Percentiles rank a stretch among this genome's conserved stretches.
phyloP scores from a whole-genome alignment of 2,329 filamentous ascomycete species.

The Paramyrothecium sp. region DNA sequence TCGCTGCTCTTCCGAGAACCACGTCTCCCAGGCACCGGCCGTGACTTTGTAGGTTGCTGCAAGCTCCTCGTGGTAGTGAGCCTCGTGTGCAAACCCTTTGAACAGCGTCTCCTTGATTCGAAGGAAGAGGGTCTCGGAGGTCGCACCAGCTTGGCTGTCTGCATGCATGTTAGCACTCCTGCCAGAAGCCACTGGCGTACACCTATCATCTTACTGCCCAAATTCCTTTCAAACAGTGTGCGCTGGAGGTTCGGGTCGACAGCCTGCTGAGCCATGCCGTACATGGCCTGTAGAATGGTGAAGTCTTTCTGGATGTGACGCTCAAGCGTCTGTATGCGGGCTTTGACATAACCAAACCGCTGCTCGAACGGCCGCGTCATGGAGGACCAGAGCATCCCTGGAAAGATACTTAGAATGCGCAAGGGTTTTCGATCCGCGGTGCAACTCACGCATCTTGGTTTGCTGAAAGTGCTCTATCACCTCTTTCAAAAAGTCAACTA shows the following conservation, averaged over 20 bases:
- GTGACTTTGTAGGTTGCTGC: not conserved
- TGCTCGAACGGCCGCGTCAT: not conserved
- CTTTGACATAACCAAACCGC: not conserved
- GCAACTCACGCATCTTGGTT: not conserved
- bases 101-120: not conserved
- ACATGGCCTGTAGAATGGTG: not conserved
- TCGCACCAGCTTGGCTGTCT: not conserved
- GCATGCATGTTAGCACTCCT: not conserved
- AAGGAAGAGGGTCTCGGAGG: not conserved
- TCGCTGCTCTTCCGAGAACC: constrained; percentile 1
- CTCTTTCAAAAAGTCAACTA: not conserved
- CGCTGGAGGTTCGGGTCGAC: not conserved
- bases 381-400: not conserved
- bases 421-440: not conserved
- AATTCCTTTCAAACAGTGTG: not conserved
- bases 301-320: not conserved
- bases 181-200: too few relatives aligned
- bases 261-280: not conserved
- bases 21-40: not conserved
- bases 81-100: not conserved
- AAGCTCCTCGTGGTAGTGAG: not conserved
- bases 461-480: not conserved
- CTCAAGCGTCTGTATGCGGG: not conserved
- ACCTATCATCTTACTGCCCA: not conserved
- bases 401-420: not conserved